Evolutionary conservation across 176 grass and related monocot species (phyloP).

Genomic region (Ampelocalamus luodianensis): DNA sequence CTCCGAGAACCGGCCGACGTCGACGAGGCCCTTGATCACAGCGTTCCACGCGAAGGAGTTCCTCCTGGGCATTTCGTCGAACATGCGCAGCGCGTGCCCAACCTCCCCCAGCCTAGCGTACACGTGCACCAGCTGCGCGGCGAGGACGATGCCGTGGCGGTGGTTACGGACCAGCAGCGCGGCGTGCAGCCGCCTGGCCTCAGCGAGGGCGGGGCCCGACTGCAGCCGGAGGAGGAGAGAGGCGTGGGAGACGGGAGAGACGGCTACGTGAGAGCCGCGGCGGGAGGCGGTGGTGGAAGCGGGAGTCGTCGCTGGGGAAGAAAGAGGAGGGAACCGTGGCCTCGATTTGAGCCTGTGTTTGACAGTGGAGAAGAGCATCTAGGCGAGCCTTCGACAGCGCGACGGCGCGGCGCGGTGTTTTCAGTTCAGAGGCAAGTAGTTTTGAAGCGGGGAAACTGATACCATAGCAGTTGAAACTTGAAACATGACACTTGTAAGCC

Average conservation of each 20-base stretch:
- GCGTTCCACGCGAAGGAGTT: constrained; percentile 72
- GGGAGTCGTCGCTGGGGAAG: not conserved
- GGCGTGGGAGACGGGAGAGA: constrained; percentile 45
- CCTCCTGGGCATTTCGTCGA: constrained; percentile 51
- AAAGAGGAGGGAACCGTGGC: not conserved
- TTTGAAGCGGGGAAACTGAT: too few relatives aligned
- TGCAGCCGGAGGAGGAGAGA: constrained; percentile 55
- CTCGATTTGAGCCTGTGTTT: constrained; percentile 1
- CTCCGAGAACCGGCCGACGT: constrained; percentile 34
- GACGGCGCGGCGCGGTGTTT: not conserved
- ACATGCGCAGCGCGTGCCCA: constrained; percentile 36
- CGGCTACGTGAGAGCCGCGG: not conserved
- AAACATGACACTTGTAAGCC: too few relatives aligned
- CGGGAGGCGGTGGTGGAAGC: not conserved
- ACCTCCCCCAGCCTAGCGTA: constrained; percentile 30
- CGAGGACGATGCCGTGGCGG: constrained; percentile 22
- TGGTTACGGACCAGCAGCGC: constrained; percentile 43
- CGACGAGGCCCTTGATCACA: constrained; percentile 53
- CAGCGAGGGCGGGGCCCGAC: constrained; percentile 2
- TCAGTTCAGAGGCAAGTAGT: not conserved
- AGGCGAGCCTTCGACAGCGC: not conserved
- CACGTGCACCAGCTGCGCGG: constrained; percentile 55
- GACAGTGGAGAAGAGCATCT: constrained; percentile 29
- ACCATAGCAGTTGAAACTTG: too few relatives aligned
- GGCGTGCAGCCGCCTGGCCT: constrained; percentile 40